Evolutionary conservation across 1,139 yeast genomes (phyloP).

Genomic region (Pichia cactophila): DNA sequence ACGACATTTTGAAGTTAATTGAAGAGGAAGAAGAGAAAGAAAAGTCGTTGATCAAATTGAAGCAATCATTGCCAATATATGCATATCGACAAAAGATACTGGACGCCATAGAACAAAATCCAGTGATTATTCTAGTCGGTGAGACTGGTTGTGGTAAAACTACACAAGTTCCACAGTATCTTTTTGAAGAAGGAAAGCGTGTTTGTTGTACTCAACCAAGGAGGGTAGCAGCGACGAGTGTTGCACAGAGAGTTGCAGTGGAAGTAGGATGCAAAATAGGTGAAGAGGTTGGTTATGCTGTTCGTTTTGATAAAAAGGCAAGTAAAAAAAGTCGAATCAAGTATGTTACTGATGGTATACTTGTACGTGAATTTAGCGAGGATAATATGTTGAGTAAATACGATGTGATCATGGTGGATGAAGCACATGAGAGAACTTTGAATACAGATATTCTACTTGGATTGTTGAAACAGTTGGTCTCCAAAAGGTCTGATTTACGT

Average conservation of each 20-base stretch:
- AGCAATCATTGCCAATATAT: constrained; percentile 73
- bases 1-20: constrained; percentile 21
- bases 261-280: constrained; percentile 74
- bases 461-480: constrained; percentile 62
- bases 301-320: constrained; percentile 77
- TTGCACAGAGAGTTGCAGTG: constrained; percentile 84
- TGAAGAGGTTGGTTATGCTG: constrained; percentile 75
- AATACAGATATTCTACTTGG: constrained; percentile 90
- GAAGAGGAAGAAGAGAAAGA: constrained; percentile 37
- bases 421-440: constrained; percentile 91
- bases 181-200: constrained; percentile 51
- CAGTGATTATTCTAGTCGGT: constrained; percentile 81
- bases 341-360: constrained; percentile 93
- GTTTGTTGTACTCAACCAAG: constrained; percentile 96
- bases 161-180: constrained; percentile 86
- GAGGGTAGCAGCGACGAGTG: constrained; percentile 91
- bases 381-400: constrained; percentile 67
- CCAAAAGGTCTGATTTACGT: constrained; percentile 59
- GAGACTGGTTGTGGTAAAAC: constrained; percentile 98
- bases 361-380: constrained; percentile 70
- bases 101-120: constrained; percentile 55
- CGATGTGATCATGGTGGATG: constrained; percentile 87
- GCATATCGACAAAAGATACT: constrained; percentile 55
- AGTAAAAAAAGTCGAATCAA: constrained; percentile 60
- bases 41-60: constrained; percentile 35